phyloP scores from a whole-genome alignment of 1,139 yeast species.

The Nadsonia commutata region DNA sequence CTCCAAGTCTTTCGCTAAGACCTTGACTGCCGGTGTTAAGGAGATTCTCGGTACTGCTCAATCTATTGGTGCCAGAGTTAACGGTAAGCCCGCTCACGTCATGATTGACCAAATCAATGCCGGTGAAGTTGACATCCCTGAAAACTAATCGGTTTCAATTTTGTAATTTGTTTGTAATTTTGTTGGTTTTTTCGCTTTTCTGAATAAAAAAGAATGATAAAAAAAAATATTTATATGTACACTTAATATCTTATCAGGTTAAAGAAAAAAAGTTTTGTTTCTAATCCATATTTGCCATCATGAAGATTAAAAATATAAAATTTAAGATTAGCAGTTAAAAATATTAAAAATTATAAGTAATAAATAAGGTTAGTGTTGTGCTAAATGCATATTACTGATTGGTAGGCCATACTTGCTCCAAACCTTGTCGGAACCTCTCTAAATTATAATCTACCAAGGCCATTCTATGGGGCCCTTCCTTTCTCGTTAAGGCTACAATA shows the following conservation, averaged over 20 bases:
- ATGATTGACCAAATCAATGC: slow-evolving; percentile 94
- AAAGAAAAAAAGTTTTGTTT: no score
- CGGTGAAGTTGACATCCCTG: slow-evolving; percentile 78
- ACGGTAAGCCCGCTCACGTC: slow-evolving; percentile 98
- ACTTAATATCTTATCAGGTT: no score
- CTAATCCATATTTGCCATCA: no score
- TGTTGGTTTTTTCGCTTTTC: not conserved
- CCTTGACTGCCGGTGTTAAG: slow-evolving; percentile 90
- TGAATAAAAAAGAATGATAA: not conserved
- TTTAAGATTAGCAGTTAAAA: no score
- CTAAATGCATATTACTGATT: no score
- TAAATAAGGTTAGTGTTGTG: no score
- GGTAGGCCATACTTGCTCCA: slow-evolving; percentile 67
- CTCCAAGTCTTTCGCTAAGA: slow-evolving; percentile 97
- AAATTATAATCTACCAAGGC: slow-evolving; percentile 85
- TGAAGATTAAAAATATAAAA: no score
- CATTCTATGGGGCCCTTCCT: slow-evolving; percentile 33
- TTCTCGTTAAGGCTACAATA: slow-evolving; percentile 69
- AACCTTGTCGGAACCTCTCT: slow-evolving; percentile 60
- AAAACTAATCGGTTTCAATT: slow-evolving; percentile 16
- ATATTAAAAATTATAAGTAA: no score
- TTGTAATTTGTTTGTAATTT: not conserved
- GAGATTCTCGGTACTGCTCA: slow-evolving; percentile 99
- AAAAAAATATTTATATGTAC: not conserved
- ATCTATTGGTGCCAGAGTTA: slow-evolving; percentile 97